Conservation (phyloP, 2,329 filamentous ascomycete genomes). For the Phaeoacremonium minimum region DNA sequence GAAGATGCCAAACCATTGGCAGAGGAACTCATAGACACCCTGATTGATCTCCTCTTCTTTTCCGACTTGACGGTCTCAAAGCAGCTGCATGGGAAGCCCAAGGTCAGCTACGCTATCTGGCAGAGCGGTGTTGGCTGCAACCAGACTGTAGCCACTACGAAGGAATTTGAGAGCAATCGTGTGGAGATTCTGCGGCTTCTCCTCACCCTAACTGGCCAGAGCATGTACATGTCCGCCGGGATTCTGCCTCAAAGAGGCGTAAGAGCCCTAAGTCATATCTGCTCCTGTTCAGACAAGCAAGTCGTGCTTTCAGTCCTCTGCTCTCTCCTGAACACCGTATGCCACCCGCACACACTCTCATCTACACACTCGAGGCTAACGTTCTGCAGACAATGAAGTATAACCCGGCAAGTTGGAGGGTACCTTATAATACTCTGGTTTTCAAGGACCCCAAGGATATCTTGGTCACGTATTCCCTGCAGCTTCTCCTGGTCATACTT, state of each 20-base stretch:
- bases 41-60: slow-evolving; percentile 88
- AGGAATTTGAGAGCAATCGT: slow-evolving; percentile 88
- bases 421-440: slow-evolving; percentile 89
- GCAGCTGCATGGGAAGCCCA: slow-evolving; percentile 65
- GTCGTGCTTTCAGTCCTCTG: slow-evolving; percentile 85
- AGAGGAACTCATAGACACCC: slow-evolving; percentile 86
- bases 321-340: slow-evolving; percentile 87
- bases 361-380: slow-evolving; percentile 3
- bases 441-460: slow-evolving; percentile 89
- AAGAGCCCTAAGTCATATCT: slow-evolving; percentile 81
- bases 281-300: slow-evolving; percentile 85
- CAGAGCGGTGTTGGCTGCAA: slow-evolving; percentile 97
- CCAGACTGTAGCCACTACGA: slow-evolving; percentile 79
- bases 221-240: slow-evolving; percentile 85
- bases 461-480: slow-evolving; percentile 85
- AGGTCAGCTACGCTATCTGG: slow-evolving; percentile 93
- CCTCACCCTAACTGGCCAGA: slow-evolving; percentile 80
- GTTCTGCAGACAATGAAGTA: slow-evolving; percentile 78
- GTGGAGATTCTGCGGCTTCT: slow-evolving; percentile 85
- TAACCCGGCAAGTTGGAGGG: slow-evolving; percentile 88
- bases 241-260: slow-evolving; percentile 78
- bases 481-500: slow-evolving; percentile 80
- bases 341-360: background rate
- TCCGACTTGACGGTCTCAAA: slow-evolving; percentile 81
- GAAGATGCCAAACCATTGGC: slow-evolving; percentile 83